A percentile compares a stretch with the other conserved stretches of the same genome.
phyloP scores from a whole-genome alignment of 202 grass and related monocot species.

The Panicum hallii region DNA sequence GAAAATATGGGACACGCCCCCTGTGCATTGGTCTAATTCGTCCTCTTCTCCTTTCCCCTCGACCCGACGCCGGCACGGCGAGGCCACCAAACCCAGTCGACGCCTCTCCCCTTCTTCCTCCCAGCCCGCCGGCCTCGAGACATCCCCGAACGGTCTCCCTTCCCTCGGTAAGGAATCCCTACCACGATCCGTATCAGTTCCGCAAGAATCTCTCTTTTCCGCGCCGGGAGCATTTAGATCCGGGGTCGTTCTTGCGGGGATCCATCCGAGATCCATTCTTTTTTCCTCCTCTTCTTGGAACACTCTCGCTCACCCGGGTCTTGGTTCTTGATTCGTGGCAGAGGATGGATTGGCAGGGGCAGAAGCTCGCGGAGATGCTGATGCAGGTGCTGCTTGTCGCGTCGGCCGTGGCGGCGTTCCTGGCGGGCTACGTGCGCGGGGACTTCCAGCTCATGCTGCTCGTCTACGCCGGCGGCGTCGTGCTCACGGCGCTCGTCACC shows the following conservation, averaged over 20 bases:
- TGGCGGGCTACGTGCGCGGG: constrained; percentile 59
- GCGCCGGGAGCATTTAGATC: neutral
- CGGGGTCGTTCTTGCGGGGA: neutral
- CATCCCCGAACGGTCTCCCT: neutral
- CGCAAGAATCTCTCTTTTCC: neutral
- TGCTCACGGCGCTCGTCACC: constrained; percentile 79
- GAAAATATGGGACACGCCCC: neutral
- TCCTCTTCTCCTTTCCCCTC: neutral
- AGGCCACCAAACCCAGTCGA: neutral
- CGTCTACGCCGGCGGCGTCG: constrained; percentile 86
- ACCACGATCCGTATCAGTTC: neutral
- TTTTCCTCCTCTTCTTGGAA: neutral
- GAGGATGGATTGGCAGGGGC: constrained; percentile 96
- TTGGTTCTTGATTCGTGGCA: neutral
- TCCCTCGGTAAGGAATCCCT: neutral
- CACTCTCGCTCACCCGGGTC: constrained; percentile 9
- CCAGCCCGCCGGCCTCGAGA: neutral
- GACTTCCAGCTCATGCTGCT: constrained; percentile 91
- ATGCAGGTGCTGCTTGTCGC: constrained; percentile 92
- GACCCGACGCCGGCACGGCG: neutral
- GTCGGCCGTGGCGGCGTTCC: constrained; percentile 64
- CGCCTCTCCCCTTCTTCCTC: neutral
- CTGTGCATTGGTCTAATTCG: neutral
- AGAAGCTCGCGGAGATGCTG: constrained; percentile 88
- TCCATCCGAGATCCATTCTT: constrained; percentile 35